Percentiles rank a stretch among this genome's conserved stretches.
Conservation (phyloP, 2,329 filamentous ascomycete genomes). For the Aspergillus viridinutans region DNA sequence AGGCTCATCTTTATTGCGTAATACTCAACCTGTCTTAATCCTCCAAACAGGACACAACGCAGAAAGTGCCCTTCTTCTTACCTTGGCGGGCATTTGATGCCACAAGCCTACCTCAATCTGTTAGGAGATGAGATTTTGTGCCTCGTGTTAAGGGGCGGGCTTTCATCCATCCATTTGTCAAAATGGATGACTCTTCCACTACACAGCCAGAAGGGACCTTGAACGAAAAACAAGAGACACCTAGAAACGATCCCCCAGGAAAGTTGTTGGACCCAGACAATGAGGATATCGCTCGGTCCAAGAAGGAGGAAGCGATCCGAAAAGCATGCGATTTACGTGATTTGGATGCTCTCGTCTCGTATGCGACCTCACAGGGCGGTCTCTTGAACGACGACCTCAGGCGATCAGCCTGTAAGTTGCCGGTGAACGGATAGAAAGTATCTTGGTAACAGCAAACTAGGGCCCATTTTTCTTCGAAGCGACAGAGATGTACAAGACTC, state of each 20-base stretch:
- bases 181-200: not conserved
- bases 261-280: not conserved
- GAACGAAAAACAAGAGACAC: constrained; percentile 3
- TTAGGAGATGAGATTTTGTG: not conserved
- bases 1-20: not conserved
- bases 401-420: constrained; percentile 68
- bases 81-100: not conserved
- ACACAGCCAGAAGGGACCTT: not conserved
- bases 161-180: not conserved
- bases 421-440: not conserved
- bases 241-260: not conserved
- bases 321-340: constrained; percentile 59
- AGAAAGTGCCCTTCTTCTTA: not conserved
- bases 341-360: constrained; percentile 50
- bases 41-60: not conserved
- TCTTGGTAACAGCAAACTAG: constrained; percentile 22
- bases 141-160: too few species aligned
- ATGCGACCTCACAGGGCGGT: constrained; percentile 63
- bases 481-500: constrained; percentile 15
- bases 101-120: not conserved
- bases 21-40: not conserved
- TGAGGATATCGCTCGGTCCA: constrained; percentile 7
- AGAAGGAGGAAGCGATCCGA: constrained; percentile 49
- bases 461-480: constrained; percentile 48
- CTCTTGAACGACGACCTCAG: constrained; percentile 65